A percentile compares a stretch with the other conserved stretches of the same genome.
Conservation (phyloP, 176 grass and related monocot genomes). For the Luzula sylvatica region DNA sequence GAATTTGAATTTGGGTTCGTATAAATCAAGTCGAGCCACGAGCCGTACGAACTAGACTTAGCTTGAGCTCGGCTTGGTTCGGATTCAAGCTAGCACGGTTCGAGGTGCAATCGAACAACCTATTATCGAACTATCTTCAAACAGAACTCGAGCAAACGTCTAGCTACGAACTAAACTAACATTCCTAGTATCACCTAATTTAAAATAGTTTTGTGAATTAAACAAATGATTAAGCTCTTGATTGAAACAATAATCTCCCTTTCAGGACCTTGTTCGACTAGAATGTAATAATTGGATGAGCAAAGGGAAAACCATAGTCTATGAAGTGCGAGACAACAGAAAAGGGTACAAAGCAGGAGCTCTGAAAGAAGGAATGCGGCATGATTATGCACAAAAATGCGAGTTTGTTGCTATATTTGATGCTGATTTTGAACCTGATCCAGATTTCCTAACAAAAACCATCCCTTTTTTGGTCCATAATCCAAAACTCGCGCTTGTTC, state of each 20-base stretch:
- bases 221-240: too few species aligned
- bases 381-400: constrained; percentile 57
- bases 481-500: constrained; percentile 73
- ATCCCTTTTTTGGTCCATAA: constrained; percentile 61
- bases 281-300: constrained; percentile 79
- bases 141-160: too few species aligned
- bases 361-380: constrained; percentile 73
- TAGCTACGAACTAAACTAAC: too few species aligned
- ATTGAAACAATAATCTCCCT: not conserved
- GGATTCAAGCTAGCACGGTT: too few species aligned
- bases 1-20: too few species aligned
- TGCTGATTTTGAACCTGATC: constrained; percentile 86
- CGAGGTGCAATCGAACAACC: too few species aligned
- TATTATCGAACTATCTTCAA: too few species aligned
- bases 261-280: constrained; percentile 69
- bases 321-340: constrained; percentile 67
- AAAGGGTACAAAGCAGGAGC: constrained; percentile 97
- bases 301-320: constrained; percentile 77
- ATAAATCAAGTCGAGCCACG: too few species aligned
- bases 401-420: constrained; percentile 93
- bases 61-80: too few species aligned
- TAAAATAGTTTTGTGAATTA: too few species aligned
- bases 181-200: too few species aligned
- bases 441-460: constrained; percentile 70
- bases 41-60: too few species aligned